Conservation (phyloP, 1,139 yeast species). For the Waltiozyma sp. region DNA sequence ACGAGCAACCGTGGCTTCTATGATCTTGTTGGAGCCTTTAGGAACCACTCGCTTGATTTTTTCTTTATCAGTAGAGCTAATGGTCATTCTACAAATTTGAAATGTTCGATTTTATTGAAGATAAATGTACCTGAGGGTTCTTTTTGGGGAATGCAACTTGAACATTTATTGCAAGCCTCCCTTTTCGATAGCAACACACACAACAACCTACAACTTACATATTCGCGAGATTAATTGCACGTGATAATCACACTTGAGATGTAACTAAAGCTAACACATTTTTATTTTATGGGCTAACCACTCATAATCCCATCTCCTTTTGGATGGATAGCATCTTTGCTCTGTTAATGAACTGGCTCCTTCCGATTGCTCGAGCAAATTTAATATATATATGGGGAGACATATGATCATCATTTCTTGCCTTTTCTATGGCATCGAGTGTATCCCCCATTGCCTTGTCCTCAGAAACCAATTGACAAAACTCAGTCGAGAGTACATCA, state of each 20-base stretch:
- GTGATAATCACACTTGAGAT: too few species aligned
- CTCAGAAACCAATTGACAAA: conserved; percentile 57
- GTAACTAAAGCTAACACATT: too few species aligned
- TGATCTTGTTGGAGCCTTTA: conserved; percentile 73
- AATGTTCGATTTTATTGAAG: not conserved
- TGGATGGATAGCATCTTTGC: conserved; percentile 29
- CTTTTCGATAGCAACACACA: too few species aligned
- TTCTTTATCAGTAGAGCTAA: conserved; percentile 57
- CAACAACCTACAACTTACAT: too few species aligned
- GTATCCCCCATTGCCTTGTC: conserved; percentile 66
- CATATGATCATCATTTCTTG: conserved; percentile 36
- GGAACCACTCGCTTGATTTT: conserved; percentile 83
- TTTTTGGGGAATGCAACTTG: too few species aligned
- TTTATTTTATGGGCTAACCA: too few species aligned
- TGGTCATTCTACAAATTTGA: conserved; percentile 3
- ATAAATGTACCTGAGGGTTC: too few species aligned
- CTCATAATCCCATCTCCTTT: conserved; percentile 8
- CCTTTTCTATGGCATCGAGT: conserved; percentile 45
- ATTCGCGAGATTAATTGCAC: too few species aligned
- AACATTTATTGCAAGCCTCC: too few species aligned
- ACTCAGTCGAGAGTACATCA: conserved; percentile 35
- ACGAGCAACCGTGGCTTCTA: conserved; percentile 86
- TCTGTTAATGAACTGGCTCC: conserved; percentile 57
- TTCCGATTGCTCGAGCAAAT: conserved; percentile 27
- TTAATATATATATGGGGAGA: conserved; percentile 42